phyloP scores from a whole-genome alignment of 169 alveolate genomes.

The Eimeria acervulina region DNA sequence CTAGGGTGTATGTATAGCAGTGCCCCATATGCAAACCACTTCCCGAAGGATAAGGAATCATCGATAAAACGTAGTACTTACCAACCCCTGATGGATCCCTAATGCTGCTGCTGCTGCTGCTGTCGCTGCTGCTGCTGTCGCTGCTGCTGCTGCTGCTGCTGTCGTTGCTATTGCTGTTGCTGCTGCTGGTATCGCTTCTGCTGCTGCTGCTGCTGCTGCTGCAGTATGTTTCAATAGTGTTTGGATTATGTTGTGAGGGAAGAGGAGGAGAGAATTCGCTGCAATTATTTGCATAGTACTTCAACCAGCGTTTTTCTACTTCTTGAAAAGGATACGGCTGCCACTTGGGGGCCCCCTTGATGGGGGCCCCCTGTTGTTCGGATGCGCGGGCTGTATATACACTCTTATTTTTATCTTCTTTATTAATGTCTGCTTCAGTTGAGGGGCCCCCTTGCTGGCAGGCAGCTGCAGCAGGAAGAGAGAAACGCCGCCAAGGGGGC shows the following conservation, averaged over 20 bases:
- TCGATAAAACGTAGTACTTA: conserved; percentile 92
- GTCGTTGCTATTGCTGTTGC: not conserved
- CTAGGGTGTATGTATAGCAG: conserved; percentile 94
- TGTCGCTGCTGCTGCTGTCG: not conserved
- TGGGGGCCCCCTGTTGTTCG: not conserved
- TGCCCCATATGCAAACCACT: conserved; percentile 96
- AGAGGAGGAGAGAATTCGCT: conserved; percentile 72
- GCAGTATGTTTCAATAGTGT: no score
- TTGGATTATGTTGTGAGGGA: no score
- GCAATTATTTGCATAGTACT: conserved; percentile 42
- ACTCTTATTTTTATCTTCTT: not conserved
- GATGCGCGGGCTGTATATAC: not conserved
- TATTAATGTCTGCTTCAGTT: not conserved
- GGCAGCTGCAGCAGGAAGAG: not conserved
- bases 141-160: not conserved
- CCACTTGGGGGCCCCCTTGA: not conserved
- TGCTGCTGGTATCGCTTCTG: not conserved
- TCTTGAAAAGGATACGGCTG: conserved; percentile 46
- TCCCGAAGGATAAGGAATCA: conserved; percentile 97
- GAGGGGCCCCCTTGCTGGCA: not conserved
- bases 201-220: not conserved
- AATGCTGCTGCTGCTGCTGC: not conserved
- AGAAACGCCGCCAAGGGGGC: not conserved
- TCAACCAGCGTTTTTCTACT: conserved; percentile 55
- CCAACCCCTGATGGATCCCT: no score